Evolutionary conservation across 805 yeast species (phyloP), one percentile per base, ranked within the genome.

Genomic region (Cyberlindnera mississippiensis): DNA sequence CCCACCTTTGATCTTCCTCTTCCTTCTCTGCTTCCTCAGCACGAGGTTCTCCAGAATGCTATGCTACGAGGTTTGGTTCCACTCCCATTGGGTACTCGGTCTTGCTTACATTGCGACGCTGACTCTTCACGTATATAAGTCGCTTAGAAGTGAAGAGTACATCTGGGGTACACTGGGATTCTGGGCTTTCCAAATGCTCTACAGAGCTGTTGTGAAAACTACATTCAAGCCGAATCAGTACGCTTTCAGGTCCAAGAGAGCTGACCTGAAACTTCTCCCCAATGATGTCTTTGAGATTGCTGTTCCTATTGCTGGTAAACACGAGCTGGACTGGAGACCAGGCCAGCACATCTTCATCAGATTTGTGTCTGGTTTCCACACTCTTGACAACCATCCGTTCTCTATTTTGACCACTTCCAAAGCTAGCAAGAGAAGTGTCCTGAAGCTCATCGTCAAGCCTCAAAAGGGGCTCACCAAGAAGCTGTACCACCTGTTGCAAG

Each of bases 321-420:
- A 60, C n/a, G 69, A 67, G 8, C 56, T 72, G 31, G 44, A 48
- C 10, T 76, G 81, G 81, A 50, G 35, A 13, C 73, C 81, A 2
- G 82, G 83, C 18, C 82, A 77, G 45, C 83, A 77, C 56, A 60
- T 75, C 5, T 74, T 63, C 48, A 55, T 77, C 16, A 64, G 80
- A 50, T 72, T 73, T 42, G 60, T 55, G 16, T n/a, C 62, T 3
- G 77, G 73, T 2, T 47, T 64, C 13, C 61, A 67, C 30, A 58
- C 75, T 17, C 49, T 75, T 16, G 79, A 76, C 45, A 75, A 69
- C 47, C 83, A 77, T 57, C 82, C 82, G 11, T 77, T 77, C 51
- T 75, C 81, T 1, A 69, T 76, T 8, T 46, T 71, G 20, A 67
- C 73, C 4, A 48, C 62, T 19, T 52, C 50, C 17, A 53, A 55